Conservation (phyloP, 1,139 yeast species). For the Hyphopichia wangnamkhiaoensis region DNA sequence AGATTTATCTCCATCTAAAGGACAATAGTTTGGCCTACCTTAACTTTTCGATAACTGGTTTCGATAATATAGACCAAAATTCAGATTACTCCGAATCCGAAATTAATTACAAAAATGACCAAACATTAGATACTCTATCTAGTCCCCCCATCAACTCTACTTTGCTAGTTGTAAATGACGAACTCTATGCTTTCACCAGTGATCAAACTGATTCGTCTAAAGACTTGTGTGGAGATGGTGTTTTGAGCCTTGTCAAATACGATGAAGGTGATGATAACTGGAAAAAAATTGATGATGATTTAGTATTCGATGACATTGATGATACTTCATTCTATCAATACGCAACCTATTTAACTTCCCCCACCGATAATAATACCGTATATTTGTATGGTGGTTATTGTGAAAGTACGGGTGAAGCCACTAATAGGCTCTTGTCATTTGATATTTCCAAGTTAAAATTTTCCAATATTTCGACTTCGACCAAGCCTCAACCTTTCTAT, state of each 20-base stretch:
- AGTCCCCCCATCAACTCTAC: constrained; percentile 37
- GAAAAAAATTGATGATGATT: constrained; percentile 15
- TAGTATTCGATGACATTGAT: constrained; percentile 23
- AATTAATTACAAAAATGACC: constrained; percentile 19
- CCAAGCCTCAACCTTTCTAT: constrained; percentile 45
- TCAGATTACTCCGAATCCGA: constrained; percentile 9
- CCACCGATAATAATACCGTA: constrained; percentile 22
- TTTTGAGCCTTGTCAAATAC: constrained; percentile 25
- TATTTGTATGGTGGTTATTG: constrained; percentile 46
- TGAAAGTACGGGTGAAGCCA: constrained; percentile 14
- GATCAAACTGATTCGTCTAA: constrained; percentile 9
- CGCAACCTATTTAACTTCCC: constrained; percentile 33
- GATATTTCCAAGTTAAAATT: constrained; percentile 23
- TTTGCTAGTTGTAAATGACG: constrained; percentile 30
- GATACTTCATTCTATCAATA: constrained; percentile 33
- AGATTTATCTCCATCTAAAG: constrained; percentile 35
- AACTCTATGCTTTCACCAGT: constrained; percentile 33
- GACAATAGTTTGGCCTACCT: constrained; percentile 38
- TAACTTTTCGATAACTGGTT: constrained; percentile 38
- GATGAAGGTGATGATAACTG: constrained; percentile 21
- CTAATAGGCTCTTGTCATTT: constrained; percentile 39
- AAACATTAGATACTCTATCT: constrained; percentile 21
- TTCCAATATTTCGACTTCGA: constrained; percentile 41
- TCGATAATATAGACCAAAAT: constrained; percentile 11
- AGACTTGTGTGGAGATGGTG: constrained; percentile 33